Conservation (phyloP, 2,329 filamentous ascomycete genomes). For the Cordyceps cicadae region DNA sequence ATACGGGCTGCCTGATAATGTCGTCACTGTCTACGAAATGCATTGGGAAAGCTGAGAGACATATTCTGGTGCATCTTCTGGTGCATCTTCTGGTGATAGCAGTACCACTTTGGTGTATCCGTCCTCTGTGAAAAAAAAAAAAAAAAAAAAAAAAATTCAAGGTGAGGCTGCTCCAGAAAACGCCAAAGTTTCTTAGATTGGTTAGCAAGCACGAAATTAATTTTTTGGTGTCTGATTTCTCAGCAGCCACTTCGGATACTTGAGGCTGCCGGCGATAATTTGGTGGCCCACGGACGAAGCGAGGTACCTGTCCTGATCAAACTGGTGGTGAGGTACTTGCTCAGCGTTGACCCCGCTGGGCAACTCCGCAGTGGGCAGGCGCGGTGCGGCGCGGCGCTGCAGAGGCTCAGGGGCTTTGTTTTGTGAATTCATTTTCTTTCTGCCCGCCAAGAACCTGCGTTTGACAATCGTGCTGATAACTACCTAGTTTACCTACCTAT, state of each 20-base stretch:
- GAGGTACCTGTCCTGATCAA: neutral
- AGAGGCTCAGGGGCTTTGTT: constrained; percentile 3
- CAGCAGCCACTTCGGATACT: constrained; percentile 4
- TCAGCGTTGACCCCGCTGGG: neutral
- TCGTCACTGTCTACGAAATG: neutral
- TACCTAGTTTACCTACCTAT: too few relatives aligned
- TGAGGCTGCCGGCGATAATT: constrained; percentile 1
- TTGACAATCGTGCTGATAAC: neutral
- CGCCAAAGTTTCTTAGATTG: neutral
- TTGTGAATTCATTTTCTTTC: neutral
- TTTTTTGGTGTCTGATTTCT: neutral
- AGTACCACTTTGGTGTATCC: too few relatives aligned
- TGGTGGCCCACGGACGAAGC: neutral
- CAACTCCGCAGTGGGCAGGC: neutral
- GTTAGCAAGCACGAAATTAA: neutral
- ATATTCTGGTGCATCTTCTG: neutral
- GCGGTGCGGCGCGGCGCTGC: neutral
- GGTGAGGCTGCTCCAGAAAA: neutral
- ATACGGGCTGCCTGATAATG: neutral
- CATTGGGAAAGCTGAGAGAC: neutral
- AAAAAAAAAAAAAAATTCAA: neutral
- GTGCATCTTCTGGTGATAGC: neutral
- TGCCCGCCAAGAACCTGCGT: neutral
- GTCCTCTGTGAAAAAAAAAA: neutral
- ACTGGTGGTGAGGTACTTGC: neutral